Percentiles rank a stretch among this genome's conserved stretches.
phyloP scores from a whole-genome alignment of 2,329 filamentous ascomycete species.

The Aspergillus ustus region DNA sequence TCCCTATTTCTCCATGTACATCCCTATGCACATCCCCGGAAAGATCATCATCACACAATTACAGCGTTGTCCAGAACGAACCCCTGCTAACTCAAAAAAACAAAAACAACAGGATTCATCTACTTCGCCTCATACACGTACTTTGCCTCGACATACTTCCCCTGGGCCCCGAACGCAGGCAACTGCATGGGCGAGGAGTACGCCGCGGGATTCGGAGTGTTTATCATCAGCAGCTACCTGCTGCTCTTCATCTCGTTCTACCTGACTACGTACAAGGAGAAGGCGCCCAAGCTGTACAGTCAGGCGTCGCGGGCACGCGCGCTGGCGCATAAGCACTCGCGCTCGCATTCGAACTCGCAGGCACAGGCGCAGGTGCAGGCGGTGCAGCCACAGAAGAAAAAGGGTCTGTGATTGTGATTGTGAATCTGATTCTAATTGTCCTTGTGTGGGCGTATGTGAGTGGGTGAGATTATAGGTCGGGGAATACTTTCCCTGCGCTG shows the following conservation, averaged over 20 bases:
- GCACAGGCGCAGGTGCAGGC: no score
- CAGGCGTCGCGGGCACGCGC: neutral
- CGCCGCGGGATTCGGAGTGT: slow-evolving; percentile 88
- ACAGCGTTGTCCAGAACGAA: no score
- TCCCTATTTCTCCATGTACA: no score
- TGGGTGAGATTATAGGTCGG: neutral
- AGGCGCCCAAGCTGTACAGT: slow-evolving; percentile 5
- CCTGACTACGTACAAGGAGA: slow-evolving; percentile 80
- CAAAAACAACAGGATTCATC: slow-evolving; percentile 72
- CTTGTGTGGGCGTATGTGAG: neutral
- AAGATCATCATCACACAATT: no score
- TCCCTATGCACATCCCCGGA: no score
- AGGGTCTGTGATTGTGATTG: neutral
- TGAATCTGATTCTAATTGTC: no score
- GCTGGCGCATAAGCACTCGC: neutral
- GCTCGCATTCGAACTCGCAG: neutral
- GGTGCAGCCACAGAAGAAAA: neutral
- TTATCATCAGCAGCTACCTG: slow-evolving; percentile 90
- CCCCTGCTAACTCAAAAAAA: no score
- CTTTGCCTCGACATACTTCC: slow-evolving; percentile 90
- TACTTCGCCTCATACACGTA: slow-evolving; percentile 99
- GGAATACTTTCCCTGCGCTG: neutral
- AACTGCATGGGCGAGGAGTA: slow-evolving; percentile 95
- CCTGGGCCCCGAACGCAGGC: slow-evolving; percentile 79
- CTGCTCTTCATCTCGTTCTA: slow-evolving; percentile 99